Evolutionary conservation across 768 basidiomycete species (phyloP).

Genomic region (Mycena kentingensis): DNA sequence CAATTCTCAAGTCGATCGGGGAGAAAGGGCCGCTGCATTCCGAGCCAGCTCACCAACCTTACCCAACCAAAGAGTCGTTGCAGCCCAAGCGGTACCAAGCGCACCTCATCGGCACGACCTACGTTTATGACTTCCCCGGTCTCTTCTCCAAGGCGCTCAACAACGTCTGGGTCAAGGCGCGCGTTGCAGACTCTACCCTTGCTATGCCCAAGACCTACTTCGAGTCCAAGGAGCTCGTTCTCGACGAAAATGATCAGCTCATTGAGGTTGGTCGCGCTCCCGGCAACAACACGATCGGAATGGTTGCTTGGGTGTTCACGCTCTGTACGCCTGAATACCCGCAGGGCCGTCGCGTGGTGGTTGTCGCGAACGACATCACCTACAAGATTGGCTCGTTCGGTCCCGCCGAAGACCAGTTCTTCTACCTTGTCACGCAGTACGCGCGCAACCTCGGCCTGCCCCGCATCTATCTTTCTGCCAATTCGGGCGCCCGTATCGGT

Average conservation of each 20-base stretch:
- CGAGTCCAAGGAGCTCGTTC: conserved; percentile 85
- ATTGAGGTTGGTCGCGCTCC: conserved; percentile 89
- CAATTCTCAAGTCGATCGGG: conserved; percentile 96
- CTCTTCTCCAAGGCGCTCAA: conserved; percentile 96
- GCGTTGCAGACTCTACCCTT: conserved; percentile 63
- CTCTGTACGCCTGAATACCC: conserved; percentile 92
- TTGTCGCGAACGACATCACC: conserved; percentile 97
- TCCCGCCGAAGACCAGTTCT: conserved; percentile 93
- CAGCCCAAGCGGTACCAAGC: conserved; percentile 99
- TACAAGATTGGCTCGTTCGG: conserved; percentile 99
- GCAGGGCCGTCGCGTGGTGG: conserved; percentile 81
- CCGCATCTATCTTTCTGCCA: conserved; percentile 96
- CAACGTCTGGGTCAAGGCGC: conserved; percentile 84
- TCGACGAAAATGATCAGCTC: conserved; percentile 91
- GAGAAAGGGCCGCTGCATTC: conserved; percentile 96
- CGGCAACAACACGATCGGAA: conserved; percentile 93
- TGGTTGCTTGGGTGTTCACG: conserved; percentile 98
- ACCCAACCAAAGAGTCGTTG: conserved; percentile 96
- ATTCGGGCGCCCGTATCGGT: conserved; percentile 97
- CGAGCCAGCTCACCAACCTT: conserved; percentile 90
- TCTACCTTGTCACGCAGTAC: conserved; percentile 92
- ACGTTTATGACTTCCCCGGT: conserved; percentile 99
- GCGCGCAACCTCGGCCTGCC: conserved; percentile 88
- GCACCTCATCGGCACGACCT: conserved; percentile 96
- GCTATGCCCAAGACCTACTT: conserved; percentile 76